phyloP scores from a whole-genome alignment of 768 basidiomycete genomes.

The Kwoniella shandongensis region DNA sequence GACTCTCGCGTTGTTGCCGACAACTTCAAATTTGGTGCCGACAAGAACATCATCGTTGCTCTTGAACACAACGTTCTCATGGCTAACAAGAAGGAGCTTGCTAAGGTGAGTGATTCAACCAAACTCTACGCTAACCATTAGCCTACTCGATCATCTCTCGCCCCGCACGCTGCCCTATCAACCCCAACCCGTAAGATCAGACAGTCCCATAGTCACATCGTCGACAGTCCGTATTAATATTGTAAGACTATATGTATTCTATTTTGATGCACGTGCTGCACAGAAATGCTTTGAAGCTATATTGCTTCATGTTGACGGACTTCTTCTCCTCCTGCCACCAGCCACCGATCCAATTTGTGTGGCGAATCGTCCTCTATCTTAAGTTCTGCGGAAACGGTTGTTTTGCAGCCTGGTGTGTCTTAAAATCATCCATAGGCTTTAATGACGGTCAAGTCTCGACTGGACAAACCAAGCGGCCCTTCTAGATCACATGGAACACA shows the following conservation, averaged over 20 bases:
- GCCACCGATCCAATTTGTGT: too few species aligned
- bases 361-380: too few species aligned
- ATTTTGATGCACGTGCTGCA: too few species aligned
- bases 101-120: constrained; percentile 63
- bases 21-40: constrained; percentile 95
- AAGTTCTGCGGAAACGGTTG: too few species aligned
- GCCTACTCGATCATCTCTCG: constrained; percentile 39
- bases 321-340: too few species aligned
- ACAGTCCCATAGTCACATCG: constrained; percentile 41
- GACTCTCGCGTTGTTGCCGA: constrained; percentile 94
- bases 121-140: constrained; percentile 5
- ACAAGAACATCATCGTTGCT: constrained; percentile 96
- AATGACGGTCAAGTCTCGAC: too few species aligned
- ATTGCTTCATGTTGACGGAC: too few species aligned
- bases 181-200: constrained; percentile 37
- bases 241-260: not conserved
- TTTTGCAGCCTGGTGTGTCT: too few species aligned
- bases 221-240: constrained; percentile 40
- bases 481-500: too few species aligned
- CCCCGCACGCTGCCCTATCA: constrained; percentile 33
- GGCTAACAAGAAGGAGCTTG: constrained; percentile 88
- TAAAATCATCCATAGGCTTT: too few species aligned
- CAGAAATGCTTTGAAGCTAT: too few species aligned
- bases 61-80: constrained; percentile 89
- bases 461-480: too few species aligned